A percentile compares a stretch with the other conserved stretches of the same genome.
Evolutionary conservation across 2,329 filamentous ascomycete genomes (phyloP).

Genomic region (Phaeosphaeria sp.): DNA sequence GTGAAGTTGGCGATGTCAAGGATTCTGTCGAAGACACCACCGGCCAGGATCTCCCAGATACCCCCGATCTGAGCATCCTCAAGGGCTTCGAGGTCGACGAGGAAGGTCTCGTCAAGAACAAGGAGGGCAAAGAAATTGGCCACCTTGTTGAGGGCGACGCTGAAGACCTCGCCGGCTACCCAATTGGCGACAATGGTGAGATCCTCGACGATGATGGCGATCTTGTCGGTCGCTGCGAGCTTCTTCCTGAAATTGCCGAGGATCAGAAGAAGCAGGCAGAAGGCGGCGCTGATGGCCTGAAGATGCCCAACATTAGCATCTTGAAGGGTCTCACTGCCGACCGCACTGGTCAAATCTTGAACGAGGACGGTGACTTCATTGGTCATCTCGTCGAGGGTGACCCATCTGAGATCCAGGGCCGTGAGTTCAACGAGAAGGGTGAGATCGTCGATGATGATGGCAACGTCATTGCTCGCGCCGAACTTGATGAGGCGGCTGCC

Average conservation of each 20-base stretch:
- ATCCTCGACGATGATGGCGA: constrained; percentile 63
- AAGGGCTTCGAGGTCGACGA: constrained; percentile 61
- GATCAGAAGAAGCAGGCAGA: constrained; percentile 50
- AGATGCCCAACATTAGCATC: constrained; percentile 54
- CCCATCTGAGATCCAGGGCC: constrained; percentile 55
- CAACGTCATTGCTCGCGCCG: constrained; percentile 60
- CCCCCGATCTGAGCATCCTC: constrained; percentile 55
- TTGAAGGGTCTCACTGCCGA: constrained; percentile 57
- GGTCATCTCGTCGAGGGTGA: constrained; percentile 57
- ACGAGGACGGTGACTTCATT: constrained; percentile 59
- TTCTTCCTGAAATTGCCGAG: constrained; percentile 54
- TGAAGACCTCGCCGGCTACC: constrained; percentile 59
- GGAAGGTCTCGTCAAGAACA: constrained; percentile 61
- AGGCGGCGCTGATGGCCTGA: constrained; percentile 39
- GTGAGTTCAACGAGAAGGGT: constrained; percentile 59
- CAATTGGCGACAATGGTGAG: constrained; percentile 61
- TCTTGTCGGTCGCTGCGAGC: constrained; percentile 60
- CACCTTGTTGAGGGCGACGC: constrained; percentile 60
- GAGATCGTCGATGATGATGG: constrained; percentile 63
- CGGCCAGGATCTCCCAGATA: constrained; percentile 44
- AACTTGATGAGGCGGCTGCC: constrained; percentile 55
- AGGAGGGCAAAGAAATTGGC: constrained; percentile 57
- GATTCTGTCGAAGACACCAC: constrained; percentile 37
- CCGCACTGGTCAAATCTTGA: constrained; percentile 56
- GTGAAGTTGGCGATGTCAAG: constrained; percentile 36